phyloP scores from a whole-genome alignment of 1,139 yeast genomes.

The Lodderomyces metapsilosis region DNA sequence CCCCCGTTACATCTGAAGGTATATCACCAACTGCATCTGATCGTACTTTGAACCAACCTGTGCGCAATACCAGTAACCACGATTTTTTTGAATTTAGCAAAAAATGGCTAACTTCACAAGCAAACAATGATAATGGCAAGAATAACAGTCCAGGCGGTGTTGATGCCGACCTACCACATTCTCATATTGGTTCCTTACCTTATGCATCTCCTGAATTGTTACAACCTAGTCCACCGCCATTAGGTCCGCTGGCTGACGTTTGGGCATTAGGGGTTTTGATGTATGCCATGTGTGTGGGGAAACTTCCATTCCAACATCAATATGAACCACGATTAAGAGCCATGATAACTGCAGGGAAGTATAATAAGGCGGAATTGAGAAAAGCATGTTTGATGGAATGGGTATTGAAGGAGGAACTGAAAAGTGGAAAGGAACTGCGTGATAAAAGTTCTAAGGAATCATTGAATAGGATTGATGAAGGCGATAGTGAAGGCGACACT shows the following conservation, averaged over 20 bases:
- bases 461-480: conserved; percentile 1
- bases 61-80: neutral
- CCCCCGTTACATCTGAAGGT: conserved; percentile 26
- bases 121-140: conserved; percentile 4
- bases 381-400: conserved; percentile 31
- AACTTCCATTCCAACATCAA: conserved; percentile 77
- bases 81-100: conserved; percentile 9
- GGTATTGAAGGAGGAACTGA: conserved; percentile 20
- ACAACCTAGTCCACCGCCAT: conserved; percentile 62
- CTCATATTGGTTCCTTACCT: conserved; percentile 84
- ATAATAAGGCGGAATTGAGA: conserved; percentile 44
- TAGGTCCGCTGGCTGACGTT: conserved; percentile 75
- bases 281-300: conserved; percentile 71
- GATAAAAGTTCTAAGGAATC: conserved; percentile 6
- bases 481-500: neutral
- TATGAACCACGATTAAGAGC: conserved; percentile 77
- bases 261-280: conserved; percentile 89
- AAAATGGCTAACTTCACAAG: conserved; percentile 6
- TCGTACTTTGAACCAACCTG: neutral
- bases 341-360: conserved; percentile 68
- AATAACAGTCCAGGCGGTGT: conserved; percentile 15
- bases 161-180: conserved; percentile 51
- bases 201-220: conserved; percentile 89
- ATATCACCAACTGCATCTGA: conserved; percentile 8
- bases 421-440: conserved; percentile 8